Evolutionary conservation across 106 monocot species (phyloP), one percentile per base, ranked within the genome.

Genomic region (Dendrobium nobile): DNA sequence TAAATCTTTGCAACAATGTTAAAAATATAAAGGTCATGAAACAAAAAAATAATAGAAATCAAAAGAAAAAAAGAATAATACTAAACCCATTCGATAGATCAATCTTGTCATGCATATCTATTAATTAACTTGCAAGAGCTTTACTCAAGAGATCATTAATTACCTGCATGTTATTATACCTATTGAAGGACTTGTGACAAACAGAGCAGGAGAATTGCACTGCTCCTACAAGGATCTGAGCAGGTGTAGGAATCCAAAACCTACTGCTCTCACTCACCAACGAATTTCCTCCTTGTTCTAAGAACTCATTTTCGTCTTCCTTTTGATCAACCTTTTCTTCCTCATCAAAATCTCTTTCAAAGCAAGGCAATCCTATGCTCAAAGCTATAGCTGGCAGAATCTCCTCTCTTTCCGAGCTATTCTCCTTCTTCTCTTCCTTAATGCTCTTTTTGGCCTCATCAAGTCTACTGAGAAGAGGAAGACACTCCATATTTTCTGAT

Each of bases 91-190:
- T 51, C 9, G 13, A 51, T 15, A 13, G 51, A 51, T 51, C 51
- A 15, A 51, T 44, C 44, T 44, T 44, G 8, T 44, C 44, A 44
- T 5, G 11, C 51, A 51, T 11, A 11, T 51, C 51, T 13, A 51
- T 2, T 11, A 13, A 15, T 51, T 13, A 51, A 51, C 51, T 48
- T 48, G 48, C 51, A 11, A 51, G 51, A 51, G 51, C 0, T 13
- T 11, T 11, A 0, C 4, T 51, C 51, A 15, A 51, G 51, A 13
- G 51, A 51, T 51, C 51, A 13, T 2, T 13, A 51, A 51, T 51
- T 51, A 95, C 95, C 93, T 95, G 95, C 88, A 95, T 81, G 72
- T 93, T 95, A 78, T 95, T 95, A 81, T 93, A 93, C 58, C 95
- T 82, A 48, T 89, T 95, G 91, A 95, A 95, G 77, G 80, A 83